A percentile compares a stretch with the other conserved stretches of the same genome.
phyloP scores from a whole-genome alignment of 2,329 filamentous ascomycete species.

The Ilyonectria robusta region DNA sequence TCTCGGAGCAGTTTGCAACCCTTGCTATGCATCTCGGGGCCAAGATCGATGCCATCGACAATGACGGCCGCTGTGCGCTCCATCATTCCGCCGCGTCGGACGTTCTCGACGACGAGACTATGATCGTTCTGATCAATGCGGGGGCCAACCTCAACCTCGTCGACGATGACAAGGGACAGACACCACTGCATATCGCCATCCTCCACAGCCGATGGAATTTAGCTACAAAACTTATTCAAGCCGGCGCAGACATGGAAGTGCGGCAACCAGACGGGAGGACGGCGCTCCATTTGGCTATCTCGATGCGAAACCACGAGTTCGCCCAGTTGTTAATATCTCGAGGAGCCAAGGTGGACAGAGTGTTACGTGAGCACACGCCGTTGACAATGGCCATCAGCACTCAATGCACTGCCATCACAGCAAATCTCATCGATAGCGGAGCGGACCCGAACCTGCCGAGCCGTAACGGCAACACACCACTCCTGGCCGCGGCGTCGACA shows the following conservation, averaged over 20 bases:
- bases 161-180: constrained; percentile 44
- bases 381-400: constrained; percentile 47
- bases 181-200: constrained; percentile 45
- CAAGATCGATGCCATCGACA: constrained; percentile 43
- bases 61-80: constrained; percentile 44
- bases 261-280: constrained; percentile 46
- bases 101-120: constrained; percentile 47
- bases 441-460: constrained; percentile 45
- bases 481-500: constrained; percentile 45
- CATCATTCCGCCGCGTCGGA: constrained; percentile 48
- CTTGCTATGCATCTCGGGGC: constrained; percentile 44
- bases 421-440: constrained; percentile 45
- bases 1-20: constrained; percentile 48
- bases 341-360: constrained; percentile 45
- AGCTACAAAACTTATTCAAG: constrained; percentile 44
- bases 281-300: constrained; percentile 46
- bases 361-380: constrained; percentile 46
- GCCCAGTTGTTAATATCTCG: constrained; percentile 46
- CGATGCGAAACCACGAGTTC: constrained; percentile 48
- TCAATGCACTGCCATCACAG: constrained; percentile 46
- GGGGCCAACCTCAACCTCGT: constrained; percentile 44
- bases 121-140: constrained; percentile 41
- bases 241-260: constrained; percentile 46
- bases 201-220: constrained; percentile 43
- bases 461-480: constrained; percentile 47